These are phyloP conservation scores for Cystobasidium sp. DNA, from an alignment of 1,284 basidiomycete species.

Conservation along the genomic window DNA sequence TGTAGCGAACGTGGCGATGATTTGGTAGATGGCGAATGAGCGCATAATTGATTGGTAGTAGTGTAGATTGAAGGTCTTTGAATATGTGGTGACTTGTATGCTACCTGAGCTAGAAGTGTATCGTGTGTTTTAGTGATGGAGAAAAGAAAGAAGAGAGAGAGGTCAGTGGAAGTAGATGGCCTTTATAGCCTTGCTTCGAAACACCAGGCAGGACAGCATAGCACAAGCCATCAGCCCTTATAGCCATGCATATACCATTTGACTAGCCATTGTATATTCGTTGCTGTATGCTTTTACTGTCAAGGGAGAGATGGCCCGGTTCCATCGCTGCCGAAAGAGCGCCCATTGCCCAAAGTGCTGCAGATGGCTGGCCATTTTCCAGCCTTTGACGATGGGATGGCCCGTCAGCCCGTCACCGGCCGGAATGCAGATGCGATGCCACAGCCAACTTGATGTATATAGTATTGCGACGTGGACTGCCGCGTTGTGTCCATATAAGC, in stretches of 20 bases:
- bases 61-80: neutral
- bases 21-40: conserved; percentile 37
- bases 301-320: conserved; percentile 19
- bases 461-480: conserved; percentile 13
- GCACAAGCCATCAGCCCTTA: conserved; percentile 9
- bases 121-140: neutral
- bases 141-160: conserved; percentile 16
- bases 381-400: neutral
- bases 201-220: neutral
- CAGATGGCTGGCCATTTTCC: conserved; percentile 9
- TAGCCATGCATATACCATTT: conserved; percentile 6
- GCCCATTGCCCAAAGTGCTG: neutral
- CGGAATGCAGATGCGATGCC: neutral
- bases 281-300: conserved; percentile 2
- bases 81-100: neutral
- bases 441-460: neutral
- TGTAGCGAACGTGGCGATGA: conserved; percentile 40
- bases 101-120: conserved; percentile 8
- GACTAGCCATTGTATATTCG: conserved; percentile 1
- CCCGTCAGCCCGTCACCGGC: neutral
- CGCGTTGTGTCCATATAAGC: neutral
- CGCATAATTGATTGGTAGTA: conserved; percentile 21
- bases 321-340: neutral
- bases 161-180: neutral
- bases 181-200: conserved; percentile 3